Base-by-base conservation (phyloP, 2,329 filamentous ascomycete species). In the Cordyceps fumosorosea region DNA sequence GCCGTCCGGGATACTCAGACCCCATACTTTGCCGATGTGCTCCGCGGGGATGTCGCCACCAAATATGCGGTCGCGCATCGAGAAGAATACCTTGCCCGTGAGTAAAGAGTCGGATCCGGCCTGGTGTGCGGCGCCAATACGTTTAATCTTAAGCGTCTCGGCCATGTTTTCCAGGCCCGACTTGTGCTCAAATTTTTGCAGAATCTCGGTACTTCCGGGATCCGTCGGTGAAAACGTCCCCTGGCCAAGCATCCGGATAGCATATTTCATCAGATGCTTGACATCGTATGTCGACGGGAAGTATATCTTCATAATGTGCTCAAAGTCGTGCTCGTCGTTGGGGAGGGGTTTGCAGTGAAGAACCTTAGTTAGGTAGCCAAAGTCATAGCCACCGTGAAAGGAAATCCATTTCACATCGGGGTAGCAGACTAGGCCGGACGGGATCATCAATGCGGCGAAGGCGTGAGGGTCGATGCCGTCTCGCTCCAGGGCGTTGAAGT, bases 371-470 rank as follows among this genome's bases (percentile, higher is more conserved):
- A 99, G 81, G 71, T 98, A 98, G 55, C 93, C 95, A 76, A 99
- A 98, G 78, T 99, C 95, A 76, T 99, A 99, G 64, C 93, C 95
- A 32, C 91, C 95, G 74, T 99, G 95, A 77, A 98, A 98, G 4
- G 91, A 96, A 66, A 99, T 90, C 95, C 95, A 99, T 73, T 91
- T 89, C 61, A 97, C 90, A 63, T 96, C 87, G 45, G 95, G 88
- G 66, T 90, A 86, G 69, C 95, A 89, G 14, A 96, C 91, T 52
- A 99, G 83, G 10, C 95, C 95, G 1, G 95, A 98, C 55, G 90
- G 93, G 62, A 96, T 96, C 65, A 99, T 82, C 32, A 96, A 81
- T 1, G 93, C 86, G 4, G 93, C 95, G 71, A 99, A 99, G 60
- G 92, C 88, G 65, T 88, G 83, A 1, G 92, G 91, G 66, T 96